Evolutionary conservation across 2,329 filamentous ascomycete genomes (phyloP), one percentile per base, ranked within the genome.

Genomic region (Curvularia hawaiiensis): DNA sequence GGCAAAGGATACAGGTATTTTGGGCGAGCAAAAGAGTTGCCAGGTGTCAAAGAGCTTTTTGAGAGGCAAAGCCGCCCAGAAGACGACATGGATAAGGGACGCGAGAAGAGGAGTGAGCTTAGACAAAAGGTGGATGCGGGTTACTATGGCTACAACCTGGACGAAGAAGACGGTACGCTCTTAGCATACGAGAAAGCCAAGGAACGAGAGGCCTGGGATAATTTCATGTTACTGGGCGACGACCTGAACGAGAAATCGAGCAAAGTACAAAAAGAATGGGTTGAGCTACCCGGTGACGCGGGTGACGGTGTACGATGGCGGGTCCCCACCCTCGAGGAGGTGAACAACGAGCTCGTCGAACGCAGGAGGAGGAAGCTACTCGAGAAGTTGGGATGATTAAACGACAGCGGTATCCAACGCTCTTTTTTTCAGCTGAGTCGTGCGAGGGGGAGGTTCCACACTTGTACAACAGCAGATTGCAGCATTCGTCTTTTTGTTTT

Each of bases 101-200:
- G 86, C 9, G 89, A 91, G 70, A 84, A 85, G 59, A 83, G 90
- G 66, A 86, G 87, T 50, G 90, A 92, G 67, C 74, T 92, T 66
- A 79, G 88, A 59, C 88, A 85, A 78, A 85, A 88, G 66, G 93
- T 99, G 9, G 92, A 99, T 78, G 95, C 95, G 12, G 90, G 88
- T 31, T 99, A 99, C 77, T 99, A 97, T 76, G 95, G 95, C 40
- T 99, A 96, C 76, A 93, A 92, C 60, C 84, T 93, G 8, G 91
- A 93, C 66, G 93, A 98, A 76, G 95, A 98, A 77, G 92, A 97
- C 75, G 91, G 89, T 0, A 86, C 84, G 45, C 74, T 98, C 71
- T 75, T 97, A 62, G 85, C 82, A 50, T 97, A 96, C 74, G 95
- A 99, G 81, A 84, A 81, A 45, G 82, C 86, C 70, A 95, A 92